phyloP scores from a whole-genome alignment of 2,329 filamentous ascomycete genomes.

The Fusarium buxicola region DNA sequence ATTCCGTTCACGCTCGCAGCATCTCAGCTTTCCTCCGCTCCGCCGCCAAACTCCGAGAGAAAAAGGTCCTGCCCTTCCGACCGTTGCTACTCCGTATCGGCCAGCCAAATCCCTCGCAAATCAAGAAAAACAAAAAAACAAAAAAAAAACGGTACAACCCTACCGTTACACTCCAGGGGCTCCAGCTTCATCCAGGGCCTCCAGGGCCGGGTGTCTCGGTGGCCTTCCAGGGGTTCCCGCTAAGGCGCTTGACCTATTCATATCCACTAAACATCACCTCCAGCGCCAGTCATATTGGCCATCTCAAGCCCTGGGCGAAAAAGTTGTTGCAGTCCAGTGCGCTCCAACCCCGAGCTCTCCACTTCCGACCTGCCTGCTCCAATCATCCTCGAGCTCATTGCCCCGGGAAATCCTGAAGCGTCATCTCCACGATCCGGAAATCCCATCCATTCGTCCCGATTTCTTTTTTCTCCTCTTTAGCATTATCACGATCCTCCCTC shows the following conservation, averaged over 20 bases:
- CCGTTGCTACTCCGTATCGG: conserved; percentile 30
- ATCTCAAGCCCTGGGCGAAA: conserved; percentile 38
- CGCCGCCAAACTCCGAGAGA: conserved; percentile 27
- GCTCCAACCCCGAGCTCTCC: conserved; percentile 39
- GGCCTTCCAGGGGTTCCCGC: no score
- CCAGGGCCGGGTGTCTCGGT: conserved; percentile 20
- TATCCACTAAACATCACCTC: conserved; percentile 38
- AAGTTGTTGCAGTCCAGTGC: conserved; percentile 35
- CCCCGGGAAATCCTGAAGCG: conserved; percentile 43
- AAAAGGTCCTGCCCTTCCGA: conserved; percentile 21
- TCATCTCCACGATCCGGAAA: conserved; percentile 49
- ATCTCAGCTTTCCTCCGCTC: conserved; percentile 19
- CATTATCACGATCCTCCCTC: conserved; percentile 22
- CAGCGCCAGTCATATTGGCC: conserved; percentile 32
- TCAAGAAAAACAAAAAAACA: no score
- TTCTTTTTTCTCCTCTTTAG: conserved; percentile 25
- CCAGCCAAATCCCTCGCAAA: conserved; percentile 29
- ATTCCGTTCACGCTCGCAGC: conserved; percentile 11
- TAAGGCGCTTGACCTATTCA: no score
- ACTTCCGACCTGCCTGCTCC: conserved; percentile 36
- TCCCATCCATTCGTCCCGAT: conserved; percentile 32
- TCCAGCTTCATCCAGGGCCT: conserved; percentile 28
- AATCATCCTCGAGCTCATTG: conserved; percentile 40
- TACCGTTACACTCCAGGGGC: conserved; percentile 8
- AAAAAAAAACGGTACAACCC: no score